These are phyloP conservation scores for Penicillium sp. DNA, from an alignment of 2,329 filamentous ascomycete genomes.

Conservation along the genomic window DNA sequence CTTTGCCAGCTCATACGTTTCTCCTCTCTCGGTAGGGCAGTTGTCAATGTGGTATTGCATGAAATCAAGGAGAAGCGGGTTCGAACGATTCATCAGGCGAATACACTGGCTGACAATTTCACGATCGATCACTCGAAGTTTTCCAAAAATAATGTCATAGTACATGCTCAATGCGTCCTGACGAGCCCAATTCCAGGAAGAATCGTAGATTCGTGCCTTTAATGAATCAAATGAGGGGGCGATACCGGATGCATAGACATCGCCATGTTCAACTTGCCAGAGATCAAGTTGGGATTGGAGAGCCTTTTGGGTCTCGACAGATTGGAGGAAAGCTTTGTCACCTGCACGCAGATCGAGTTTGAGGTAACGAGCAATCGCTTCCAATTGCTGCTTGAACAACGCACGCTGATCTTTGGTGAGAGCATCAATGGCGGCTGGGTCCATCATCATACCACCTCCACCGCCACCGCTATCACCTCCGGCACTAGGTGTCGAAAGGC, in stretches of 20 bases:
- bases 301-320: constrained; percentile 78
- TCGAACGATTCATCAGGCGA: constrained; percentile 98
- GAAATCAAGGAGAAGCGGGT: constrained; percentile 90
- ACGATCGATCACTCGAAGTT: constrained; percentile 86
- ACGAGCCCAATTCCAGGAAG: constrained; percentile 98
- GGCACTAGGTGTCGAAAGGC: constrained; percentile 66
- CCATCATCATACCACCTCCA: constrained; percentile 96
- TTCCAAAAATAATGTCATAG: constrained; percentile 97
- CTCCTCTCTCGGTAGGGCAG: constrained; percentile 91
- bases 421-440: constrained; percentile 92
- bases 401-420: constrained; percentile 94
- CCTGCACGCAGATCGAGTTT: constrained; percentile 97
- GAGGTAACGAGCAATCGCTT: constrained; percentile 89
- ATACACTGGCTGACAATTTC: constrained; percentile 99
- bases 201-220: constrained; percentile 95
- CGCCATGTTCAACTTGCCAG: constrained; percentile 92
- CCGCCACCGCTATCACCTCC: constrained; percentile 65
- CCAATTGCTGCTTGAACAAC: constrained; percentile 96
- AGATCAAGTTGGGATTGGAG: constrained; percentile 91
- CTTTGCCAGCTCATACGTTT: constrained; percentile 97
- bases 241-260: constrained; percentile 92
- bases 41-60: constrained; percentile 99
- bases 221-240: constrained; percentile 89
- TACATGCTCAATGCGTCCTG: constrained; percentile 98
- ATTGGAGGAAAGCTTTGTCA: constrained; percentile 84